Evolutionary conservation across 2,329 filamentous ascomycete genomes (phyloP).

Genomic region (Fusarium keratoplasticum): DNA sequence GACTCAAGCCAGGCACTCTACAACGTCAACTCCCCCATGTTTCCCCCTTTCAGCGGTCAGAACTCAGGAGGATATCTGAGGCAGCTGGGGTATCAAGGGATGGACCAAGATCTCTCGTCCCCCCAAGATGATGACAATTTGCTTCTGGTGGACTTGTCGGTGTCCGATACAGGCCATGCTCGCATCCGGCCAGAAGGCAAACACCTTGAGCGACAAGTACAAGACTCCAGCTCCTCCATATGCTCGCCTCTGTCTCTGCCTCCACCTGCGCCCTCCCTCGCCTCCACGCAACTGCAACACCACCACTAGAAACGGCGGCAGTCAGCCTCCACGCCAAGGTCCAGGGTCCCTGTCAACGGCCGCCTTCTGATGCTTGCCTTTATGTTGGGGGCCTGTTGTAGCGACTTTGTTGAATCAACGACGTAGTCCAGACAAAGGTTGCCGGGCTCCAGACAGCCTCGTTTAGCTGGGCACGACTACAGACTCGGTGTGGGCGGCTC

Average conservation of each 20-base stretch:
- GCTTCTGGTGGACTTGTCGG: neutral
- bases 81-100: slow-evolving; percentile 6
- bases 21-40: slow-evolving; percentile 6
- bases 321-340: slow-evolving; percentile 38
- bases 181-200: slow-evolving; percentile 5
- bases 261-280: slow-evolving; percentile 1
- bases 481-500: slow-evolving; percentile 6
- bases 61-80: slow-evolving; percentile 5
- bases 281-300: slow-evolving; percentile 23
- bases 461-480: slow-evolving; percentile 4
- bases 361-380: slow-evolving; percentile 3
- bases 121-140: slow-evolving; percentile 5
- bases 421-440: slow-evolving; percentile 9
- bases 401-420: slow-evolving; percentile 26
- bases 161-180: neutral
- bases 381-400: slow-evolving; percentile 28
- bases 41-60: slow-evolving; percentile 2
- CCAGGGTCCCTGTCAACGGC: slow-evolving; percentile 33
- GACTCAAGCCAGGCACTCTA: neutral
- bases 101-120: neutral
- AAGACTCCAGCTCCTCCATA: slow-evolving; percentile 4
- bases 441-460: slow-evolving; percentile 8
- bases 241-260: slow-evolving; percentile 9
- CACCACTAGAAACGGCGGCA: slow-evolving; percentile 29
- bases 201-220: slow-evolving; percentile 5